Conservation (phyloP, 305 asterid genomes). For the Euphrasia arctica region DNA sequence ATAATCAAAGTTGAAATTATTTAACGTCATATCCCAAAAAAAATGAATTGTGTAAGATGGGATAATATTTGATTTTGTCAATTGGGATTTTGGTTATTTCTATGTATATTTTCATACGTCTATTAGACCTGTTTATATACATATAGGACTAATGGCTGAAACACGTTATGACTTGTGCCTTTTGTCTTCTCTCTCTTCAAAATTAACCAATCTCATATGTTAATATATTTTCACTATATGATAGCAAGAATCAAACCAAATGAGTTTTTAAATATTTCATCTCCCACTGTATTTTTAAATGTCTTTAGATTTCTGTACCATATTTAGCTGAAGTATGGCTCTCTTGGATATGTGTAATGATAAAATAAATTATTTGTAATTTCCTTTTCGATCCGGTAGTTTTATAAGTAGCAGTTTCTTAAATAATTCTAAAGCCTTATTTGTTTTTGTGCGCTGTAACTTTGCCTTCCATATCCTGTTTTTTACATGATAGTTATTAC, state of each 20-base stretch:
- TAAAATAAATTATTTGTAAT: background rate
- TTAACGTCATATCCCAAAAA: background rate
- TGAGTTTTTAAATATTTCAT: background rate
- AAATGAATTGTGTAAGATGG: background rate
- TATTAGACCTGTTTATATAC: background rate
- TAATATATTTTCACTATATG: background rate
- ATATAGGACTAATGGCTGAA: background rate
- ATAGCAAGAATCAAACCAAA: background rate
- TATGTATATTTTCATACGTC: background rate
- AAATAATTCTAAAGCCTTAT: background rate
- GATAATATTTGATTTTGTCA: background rate
- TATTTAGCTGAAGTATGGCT: background rate
- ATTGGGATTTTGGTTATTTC: background rate
- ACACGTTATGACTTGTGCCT: background rate
- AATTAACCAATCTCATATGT: background rate
- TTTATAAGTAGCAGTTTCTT: background rate
- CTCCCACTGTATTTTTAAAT: background rate
- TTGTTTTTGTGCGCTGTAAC: background rate
- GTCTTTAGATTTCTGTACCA: background rate
- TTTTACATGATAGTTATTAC: background rate
- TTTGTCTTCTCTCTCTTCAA: background rate
- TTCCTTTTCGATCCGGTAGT: background rate
- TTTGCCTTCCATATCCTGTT: too few species aligned
- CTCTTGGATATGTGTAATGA: constrained; percentile 8
- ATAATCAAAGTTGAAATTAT: background rate